Evolutionary conservation across 2,329 filamentous ascomycete species (phyloP), one percentile per base, ranked within the genome.

Genomic region (Aspergillus tamarii): DNA sequence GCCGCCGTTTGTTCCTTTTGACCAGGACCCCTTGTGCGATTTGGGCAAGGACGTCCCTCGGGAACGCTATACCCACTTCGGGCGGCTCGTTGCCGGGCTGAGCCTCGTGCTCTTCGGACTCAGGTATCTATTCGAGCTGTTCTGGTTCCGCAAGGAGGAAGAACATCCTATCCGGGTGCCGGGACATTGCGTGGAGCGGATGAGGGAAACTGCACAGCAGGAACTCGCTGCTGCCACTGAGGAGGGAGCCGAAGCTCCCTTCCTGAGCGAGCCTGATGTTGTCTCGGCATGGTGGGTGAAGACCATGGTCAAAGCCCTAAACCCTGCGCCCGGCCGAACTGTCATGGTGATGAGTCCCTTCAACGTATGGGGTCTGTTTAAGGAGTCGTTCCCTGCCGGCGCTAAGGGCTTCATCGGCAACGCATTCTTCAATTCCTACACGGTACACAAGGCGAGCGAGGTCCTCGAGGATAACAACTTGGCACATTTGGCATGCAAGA

Each of bases 251-350:
- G 19, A 41, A n/a, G 63, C 60, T 12, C 71, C 78, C 1, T 84
- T 82, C 59, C 48, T 85, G 34, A 84, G 80, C 64, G 81, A 84
- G n/a, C 77, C 78, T 23, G 82, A 85, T 59, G 71, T 84, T 1
- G 67, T 85, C 2, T 70, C 73, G 1, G 81, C 80, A 0, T 85
- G 82, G 80, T 69, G 74, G 59, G 69, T 76, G 10, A 75, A 76
- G 11, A 67, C 75, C 12, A 70, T 70, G 48, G 66, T 70, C 28
- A 68, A 62, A 32, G 66, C 66, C 4, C 59, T 68, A 63, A n/a
- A 70, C 68, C 55, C 68, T 69, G n/a, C 67, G 67, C n/a, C 74
- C 21, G 62, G 67, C 19, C 71, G 72, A 30, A 71, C 74, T 1
- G 65, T 83, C 50, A 74, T 72, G 10, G 69, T 80, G n/a, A 67